phyloP scores from a whole-genome alignment of 805 yeast genomes.

The Maudiozyma bulderi region DNA sequence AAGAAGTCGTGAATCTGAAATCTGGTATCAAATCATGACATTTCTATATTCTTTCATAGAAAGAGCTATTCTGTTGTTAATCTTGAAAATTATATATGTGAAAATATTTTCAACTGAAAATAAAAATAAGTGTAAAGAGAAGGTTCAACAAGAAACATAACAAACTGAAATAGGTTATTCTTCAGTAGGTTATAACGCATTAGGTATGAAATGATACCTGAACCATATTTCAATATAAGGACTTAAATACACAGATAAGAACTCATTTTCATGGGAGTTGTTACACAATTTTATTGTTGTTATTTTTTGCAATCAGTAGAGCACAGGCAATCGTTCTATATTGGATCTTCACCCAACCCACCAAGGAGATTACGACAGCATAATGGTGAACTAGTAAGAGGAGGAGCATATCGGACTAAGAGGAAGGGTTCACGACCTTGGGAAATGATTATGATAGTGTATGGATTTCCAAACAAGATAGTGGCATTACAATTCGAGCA shows the following conservation, averaged over 20 bases:
- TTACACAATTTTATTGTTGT: slow-evolving; percentile 48
- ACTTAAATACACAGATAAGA: not conserved
- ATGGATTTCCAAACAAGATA: slow-evolving; percentile 63
- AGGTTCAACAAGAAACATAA: too few species aligned
- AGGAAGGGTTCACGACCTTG: slow-evolving; percentile 56
- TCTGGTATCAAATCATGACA: too few species aligned
- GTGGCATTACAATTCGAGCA: slow-evolving; percentile 75
- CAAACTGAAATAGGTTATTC: too few species aligned
- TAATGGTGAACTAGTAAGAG: slow-evolving; percentile 52
- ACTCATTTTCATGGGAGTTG: slow-evolving; percentile 1
- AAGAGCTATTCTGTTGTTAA: too few species aligned
- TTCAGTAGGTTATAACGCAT: too few species aligned
- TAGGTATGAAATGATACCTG: not conserved
- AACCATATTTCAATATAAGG: not conserved
- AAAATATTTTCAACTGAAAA: too few species aligned
- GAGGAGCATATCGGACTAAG: slow-evolving; percentile 67
- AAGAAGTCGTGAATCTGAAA: too few species aligned
- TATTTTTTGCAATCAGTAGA: slow-evolving; percentile 56
- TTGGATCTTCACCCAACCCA: slow-evolving; percentile 81
- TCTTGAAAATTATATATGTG: too few species aligned
- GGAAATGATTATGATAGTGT: slow-evolving; percentile 53
- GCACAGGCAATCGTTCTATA: slow-evolving; percentile 51
- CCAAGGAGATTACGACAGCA: slow-evolving; percentile 61
- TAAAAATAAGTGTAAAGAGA: too few species aligned
- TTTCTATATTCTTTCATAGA: too few species aligned